Evolutionary conservation across 2,329 filamentous ascomycete genomes (phyloP).

Genomic region (Fusarium verrucosum): DNA sequence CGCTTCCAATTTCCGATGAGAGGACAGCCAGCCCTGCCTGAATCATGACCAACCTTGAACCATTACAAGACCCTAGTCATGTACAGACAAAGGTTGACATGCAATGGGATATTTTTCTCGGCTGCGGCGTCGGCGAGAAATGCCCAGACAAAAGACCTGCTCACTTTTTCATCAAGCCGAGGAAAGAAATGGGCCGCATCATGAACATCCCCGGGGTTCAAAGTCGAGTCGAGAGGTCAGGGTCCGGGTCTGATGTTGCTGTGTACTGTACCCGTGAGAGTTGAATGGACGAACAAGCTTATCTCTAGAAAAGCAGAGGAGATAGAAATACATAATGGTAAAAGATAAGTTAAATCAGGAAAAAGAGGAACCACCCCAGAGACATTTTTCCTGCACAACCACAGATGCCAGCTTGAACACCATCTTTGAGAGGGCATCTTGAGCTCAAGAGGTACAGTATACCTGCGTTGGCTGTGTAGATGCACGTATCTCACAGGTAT

Average conservation of each 20-base stretch:
- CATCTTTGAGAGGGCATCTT: conserved; percentile 14
- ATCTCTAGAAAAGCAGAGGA: conserved; percentile 47
- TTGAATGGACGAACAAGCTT: conserved; percentile 41
- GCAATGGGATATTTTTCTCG: conserved; percentile 20
- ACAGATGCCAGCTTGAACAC: conserved; percentile 27
- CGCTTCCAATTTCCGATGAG: conserved; percentile 17
- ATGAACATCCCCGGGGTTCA: conserved; percentile 14
- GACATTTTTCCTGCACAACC: conserved; percentile 32
- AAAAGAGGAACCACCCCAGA: conserved; percentile 34
- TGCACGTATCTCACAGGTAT: conserved; percentile 6
- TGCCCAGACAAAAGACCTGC: conserved; percentile 22
- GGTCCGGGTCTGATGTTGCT: conserved; percentile 6
- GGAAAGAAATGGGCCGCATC: conserved; percentile 25
- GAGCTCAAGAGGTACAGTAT: conserved; percentile 12
- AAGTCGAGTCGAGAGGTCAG: background rate
- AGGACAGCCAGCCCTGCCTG: conserved; percentile 4
- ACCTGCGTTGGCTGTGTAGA: background rate
- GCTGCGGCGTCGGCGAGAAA: conserved; percentile 29
- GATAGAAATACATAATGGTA: conserved; percentile 54
- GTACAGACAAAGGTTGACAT: conserved; percentile 4
- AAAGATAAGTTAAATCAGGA: conserved; percentile 44
- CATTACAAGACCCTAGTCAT: conserved; percentile 16
- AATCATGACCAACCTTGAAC: conserved; percentile 14
- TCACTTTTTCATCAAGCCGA: conserved; percentile 22
- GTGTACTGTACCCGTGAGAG: conserved; percentile 17